A percentile compares a stretch with the other conserved stretches of the same genome.
Conservation (phyloP, 768 basidiomycete genomes). For the Rhodotorula sphaerocarpa region DNA sequence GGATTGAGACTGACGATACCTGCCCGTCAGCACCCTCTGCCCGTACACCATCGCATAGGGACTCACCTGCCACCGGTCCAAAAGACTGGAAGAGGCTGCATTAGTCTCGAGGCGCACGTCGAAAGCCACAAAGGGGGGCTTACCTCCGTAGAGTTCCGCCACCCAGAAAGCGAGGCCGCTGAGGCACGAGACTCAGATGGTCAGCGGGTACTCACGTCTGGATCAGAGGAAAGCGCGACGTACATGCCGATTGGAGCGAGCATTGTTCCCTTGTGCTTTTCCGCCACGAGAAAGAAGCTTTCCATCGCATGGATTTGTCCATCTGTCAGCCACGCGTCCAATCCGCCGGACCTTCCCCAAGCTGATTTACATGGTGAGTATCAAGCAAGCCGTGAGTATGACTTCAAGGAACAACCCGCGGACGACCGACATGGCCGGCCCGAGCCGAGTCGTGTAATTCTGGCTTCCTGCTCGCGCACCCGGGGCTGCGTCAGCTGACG, state of each 20-base stretch:
- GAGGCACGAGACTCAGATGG: too few relatives aligned
- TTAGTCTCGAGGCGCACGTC: background rate
- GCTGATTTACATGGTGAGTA: conserved; percentile 32
- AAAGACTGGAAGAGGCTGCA: background rate
- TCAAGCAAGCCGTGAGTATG: conserved; percentile 35
- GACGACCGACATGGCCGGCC: conserved; percentile 11
- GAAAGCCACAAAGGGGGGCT: too few relatives aligned
- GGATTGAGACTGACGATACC: background rate
- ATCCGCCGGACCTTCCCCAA: too few relatives aligned
- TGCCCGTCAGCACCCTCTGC: too few relatives aligned
- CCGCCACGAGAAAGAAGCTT: conserved; percentile 17
- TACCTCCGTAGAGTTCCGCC: conserved; percentile 33
- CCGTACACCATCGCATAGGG: too few relatives aligned
- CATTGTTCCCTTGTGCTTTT: conserved; percentile 46
- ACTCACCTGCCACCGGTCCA: background rate
- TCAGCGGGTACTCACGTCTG: too few relatives aligned
- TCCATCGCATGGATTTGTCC: rapidly evolving
- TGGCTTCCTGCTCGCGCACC: too few relatives aligned
- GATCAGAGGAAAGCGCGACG: too few relatives aligned
- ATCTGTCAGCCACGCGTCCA: too few relatives aligned
- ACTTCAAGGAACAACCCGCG: conserved; percentile 35
- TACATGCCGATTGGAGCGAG: conserved; percentile 47
- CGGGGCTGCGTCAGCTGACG: too few relatives aligned
- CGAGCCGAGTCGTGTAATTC: conserved; percentile 13
- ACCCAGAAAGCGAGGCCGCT: conserved; percentile 32